Evolutionary conservation across 352 stramenopile species (phyloP).

Genomic region (Thalassiosira mediterranea): DNA sequence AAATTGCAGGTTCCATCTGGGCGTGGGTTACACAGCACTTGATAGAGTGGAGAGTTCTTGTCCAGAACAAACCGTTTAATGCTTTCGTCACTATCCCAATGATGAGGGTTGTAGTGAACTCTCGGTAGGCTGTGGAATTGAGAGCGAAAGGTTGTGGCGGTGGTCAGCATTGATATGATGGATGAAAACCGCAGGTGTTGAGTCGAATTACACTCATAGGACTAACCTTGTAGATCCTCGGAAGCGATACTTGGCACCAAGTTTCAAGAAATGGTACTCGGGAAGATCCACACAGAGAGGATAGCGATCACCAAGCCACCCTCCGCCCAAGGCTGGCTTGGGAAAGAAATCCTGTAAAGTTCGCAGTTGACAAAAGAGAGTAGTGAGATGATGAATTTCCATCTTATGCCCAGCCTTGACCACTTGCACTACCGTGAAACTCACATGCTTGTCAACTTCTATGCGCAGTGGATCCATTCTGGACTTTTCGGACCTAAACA

Average conservation of each 20-base stretch:
- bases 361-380: background rate
- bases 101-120: conserved; percentile 14
- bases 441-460: conserved; percentile 47
- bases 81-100: conserved; percentile 14
- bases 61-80: conserved; percentile 21
- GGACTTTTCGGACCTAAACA: conserved; percentile 8
- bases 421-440: too few relatives aligned
- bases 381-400: background rate
- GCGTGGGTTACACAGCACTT: conserved; percentile 33
- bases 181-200: too few relatives aligned
- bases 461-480: conserved; percentile 66
- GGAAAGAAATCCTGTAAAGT: conserved; percentile 48
- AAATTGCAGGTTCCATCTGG: conserved; percentile 32
- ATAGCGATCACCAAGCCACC: conserved; percentile 64
- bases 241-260: conserved; percentile 59
- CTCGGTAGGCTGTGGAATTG: conserved; percentile 3
- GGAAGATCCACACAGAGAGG: conserved; percentile 63
- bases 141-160: too few relatives aligned
- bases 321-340: conserved; percentile 48
- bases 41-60: conserved; percentile 23
- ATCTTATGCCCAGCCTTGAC: too few relatives aligned
- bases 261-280: conserved; percentile 45
- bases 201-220: too few relatives aligned
- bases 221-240: conserved; percentile 24
- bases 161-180: too few relatives aligned